Conservation (phyloP, 116 monocot species). For the Papilionanthe hybrid region DNA sequence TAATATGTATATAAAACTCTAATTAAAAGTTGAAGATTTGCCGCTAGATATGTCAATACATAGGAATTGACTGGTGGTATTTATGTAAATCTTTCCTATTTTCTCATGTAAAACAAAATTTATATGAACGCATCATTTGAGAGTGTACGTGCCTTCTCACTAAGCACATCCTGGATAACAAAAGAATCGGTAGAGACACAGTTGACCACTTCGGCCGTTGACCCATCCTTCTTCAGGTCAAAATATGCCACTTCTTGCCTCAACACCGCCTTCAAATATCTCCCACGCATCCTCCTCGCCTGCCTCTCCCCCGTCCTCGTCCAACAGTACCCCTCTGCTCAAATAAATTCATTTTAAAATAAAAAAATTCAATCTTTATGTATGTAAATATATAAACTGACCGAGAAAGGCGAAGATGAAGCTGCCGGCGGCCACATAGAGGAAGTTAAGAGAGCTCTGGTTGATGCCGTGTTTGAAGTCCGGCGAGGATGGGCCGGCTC, state of each 20-base stretch:
- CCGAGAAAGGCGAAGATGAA: constrained; percentile 62
- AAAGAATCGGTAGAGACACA: constrained; percentile 87
- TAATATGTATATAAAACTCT: no score
- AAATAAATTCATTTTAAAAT: not conserved
- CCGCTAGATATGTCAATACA: no score
- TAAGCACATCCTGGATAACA: constrained; percentile 79
- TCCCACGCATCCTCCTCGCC: constrained; percentile 62
- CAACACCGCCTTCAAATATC: constrained; percentile 71
- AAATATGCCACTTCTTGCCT: constrained; percentile 88
- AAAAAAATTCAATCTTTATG: not conserved
- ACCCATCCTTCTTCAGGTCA: constrained; percentile 62
- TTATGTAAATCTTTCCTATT: no score
- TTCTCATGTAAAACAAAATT: no score
- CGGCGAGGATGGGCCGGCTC: constrained; percentile 16
- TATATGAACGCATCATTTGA: no score
- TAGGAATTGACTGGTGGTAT: no score
- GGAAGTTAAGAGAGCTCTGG: constrained; percentile 43
- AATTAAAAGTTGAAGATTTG: no score
- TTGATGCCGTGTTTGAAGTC: constrained; percentile 12
- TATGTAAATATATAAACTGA: constrained; percentile 3
- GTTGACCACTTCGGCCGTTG: constrained; percentile 69
- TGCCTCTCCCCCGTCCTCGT: constrained; percentile 82
- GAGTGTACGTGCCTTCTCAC: constrained; percentile 56
- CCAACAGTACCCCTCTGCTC: constrained; percentile 86
- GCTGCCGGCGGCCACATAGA: constrained; percentile 49